Evolutionary conservation across 257 asterid species (phyloP).

Genomic region (Solanum clarkiae): DNA sequence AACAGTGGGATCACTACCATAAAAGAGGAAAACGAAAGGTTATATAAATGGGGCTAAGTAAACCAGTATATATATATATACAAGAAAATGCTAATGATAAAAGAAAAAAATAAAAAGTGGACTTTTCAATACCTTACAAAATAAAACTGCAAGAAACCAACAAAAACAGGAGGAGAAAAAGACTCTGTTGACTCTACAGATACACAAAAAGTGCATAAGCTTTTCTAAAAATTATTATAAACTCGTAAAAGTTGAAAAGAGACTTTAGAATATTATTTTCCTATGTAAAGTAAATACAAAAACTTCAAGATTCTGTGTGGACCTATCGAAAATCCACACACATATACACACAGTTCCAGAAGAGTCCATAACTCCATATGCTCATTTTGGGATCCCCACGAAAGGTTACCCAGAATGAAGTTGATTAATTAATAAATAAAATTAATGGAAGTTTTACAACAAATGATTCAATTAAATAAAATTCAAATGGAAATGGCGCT

Average conservation of each 20-base stretch:
- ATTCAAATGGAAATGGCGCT: neutral
- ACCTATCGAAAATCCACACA: neutral
- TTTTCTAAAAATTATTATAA: neutral
- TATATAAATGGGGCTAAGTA: neutral
- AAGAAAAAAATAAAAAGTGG: constrained; percentile 1
- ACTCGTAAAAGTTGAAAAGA: neutral
- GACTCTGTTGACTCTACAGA: neutral
- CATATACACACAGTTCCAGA: neutral
- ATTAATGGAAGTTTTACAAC: neutral
- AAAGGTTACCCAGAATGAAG: neutral
- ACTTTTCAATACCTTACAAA: constrained; percentile 36
- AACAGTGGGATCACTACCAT: constrained; percentile 9
- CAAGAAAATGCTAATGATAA: neutral
- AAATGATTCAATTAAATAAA: neutral
- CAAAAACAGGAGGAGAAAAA: neutral
- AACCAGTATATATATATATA: neutral
- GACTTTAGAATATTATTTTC: neutral
- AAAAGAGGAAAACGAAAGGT: constrained; percentile 25
- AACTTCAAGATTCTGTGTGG: constrained; percentile 4
- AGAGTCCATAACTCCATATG: neutral
- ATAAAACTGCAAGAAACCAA: neutral
- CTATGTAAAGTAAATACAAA: neutral
- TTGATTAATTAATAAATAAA: neutral
- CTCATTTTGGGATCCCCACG: constrained; percentile 13
- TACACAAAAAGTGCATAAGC: neutral